Conservation (phyloP, 1,284 basidiomycete genomes). For the Neolentinus lepideus region DNA sequence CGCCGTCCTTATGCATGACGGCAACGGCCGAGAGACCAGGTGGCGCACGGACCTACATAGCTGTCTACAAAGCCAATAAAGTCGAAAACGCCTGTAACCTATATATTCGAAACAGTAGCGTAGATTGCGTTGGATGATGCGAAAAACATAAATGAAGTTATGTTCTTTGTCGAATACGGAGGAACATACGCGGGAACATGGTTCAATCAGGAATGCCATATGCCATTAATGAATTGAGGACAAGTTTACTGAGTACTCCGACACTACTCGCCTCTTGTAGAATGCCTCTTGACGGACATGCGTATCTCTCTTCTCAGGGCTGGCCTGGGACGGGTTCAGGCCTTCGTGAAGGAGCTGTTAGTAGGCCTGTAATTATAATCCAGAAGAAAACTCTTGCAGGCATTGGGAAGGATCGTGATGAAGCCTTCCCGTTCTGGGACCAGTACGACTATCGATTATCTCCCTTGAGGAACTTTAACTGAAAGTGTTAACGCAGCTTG, state of each 20-base stretch:
- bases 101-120: no score
- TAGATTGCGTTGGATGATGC: no score
- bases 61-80: no score
- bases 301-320: conserved; percentile 76
- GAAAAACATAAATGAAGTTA: background rate
- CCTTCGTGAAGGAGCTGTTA: conserved; percentile 60
- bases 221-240: background rate
- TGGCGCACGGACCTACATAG: no score
- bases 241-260: no score
- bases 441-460: conserved; percentile 50
- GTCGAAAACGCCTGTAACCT: no score
- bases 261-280: no score
- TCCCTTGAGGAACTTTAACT: conserved; percentile 1
- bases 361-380: conserved; percentile 67
- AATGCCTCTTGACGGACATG: conserved; percentile 75
- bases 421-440: conserved; percentile 95
- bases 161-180: background rate
- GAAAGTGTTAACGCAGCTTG: conserved; percentile 38
- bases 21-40: no score
- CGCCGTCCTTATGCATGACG: no score
- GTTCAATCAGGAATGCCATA: background rate
- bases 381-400: conserved; percentile 83
- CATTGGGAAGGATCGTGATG: conserved; percentile 86
- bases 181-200: background rate
- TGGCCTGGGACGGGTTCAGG: conserved; percentile 82